Evolutionary conservation across 495 filamentous ascomycete species (phyloP).

Genomic region (Annulohypoxylon stygium): DNA sequence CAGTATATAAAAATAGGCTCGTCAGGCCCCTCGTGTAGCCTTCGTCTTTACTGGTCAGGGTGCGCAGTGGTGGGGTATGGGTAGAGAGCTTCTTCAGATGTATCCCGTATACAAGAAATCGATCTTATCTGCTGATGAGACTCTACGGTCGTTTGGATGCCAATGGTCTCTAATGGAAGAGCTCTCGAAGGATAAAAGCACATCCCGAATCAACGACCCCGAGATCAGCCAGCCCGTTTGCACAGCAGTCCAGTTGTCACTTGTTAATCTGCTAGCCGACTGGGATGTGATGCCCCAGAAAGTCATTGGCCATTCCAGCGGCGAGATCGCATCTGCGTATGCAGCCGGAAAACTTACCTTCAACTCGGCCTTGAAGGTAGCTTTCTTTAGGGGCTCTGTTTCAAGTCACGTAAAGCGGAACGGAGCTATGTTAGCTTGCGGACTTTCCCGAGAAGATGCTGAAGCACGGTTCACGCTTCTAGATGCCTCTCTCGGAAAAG

Average conservation of each 20-base stretch:
- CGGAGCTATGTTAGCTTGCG: not conserved
- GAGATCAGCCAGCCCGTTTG: conserved; percentile 57
- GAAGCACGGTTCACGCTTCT: not conserved
- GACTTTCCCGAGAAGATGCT: not conserved
- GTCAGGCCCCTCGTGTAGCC: conserved; percentile 28
- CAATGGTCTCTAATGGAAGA: conserved; percentile 15
- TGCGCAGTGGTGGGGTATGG: conserved; percentile 64
- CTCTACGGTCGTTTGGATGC: conserved; percentile 5
- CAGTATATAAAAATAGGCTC: not conserved
- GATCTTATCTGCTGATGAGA: conserved; percentile 3
- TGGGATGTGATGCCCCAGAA: conserved; percentile 62
- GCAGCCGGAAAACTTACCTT: conserved; percentile 25
- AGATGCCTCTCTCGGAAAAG: conserved; percentile 3
- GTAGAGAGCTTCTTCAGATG: conserved; percentile 53
- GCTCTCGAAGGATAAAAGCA: not conserved
- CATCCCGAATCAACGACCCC: not conserved
- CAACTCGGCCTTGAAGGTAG: conserved; percentile 10
- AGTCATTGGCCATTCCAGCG: conserved; percentile 71
- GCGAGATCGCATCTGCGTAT: conserved; percentile 69
- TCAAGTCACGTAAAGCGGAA: conserved; percentile 11
- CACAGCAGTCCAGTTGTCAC: conserved; percentile 61
- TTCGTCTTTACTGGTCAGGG: conserved; percentile 58
- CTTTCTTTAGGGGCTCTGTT: conserved; percentile 7
- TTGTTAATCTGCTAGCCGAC: conserved; percentile 63
- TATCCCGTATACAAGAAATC: conserved; percentile 37